A percentile compares a stretch with the other conserved stretches of the same genome.
Conservation (phyloP, 2,329 filamentous ascomycete genomes). For the Hypoxylon sp. region DNA sequence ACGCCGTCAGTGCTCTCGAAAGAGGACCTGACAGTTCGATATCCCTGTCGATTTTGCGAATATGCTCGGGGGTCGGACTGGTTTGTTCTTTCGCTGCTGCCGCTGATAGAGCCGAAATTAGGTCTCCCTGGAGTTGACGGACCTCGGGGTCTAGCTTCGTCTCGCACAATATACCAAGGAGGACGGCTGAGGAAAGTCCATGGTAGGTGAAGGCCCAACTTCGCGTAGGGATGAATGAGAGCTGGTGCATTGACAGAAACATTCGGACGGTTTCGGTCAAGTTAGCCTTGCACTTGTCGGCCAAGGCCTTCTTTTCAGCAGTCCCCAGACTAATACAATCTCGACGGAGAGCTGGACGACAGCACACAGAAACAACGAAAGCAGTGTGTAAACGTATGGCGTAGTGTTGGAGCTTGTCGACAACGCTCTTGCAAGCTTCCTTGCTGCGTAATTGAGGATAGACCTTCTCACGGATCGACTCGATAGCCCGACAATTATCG, state of each 20-base stretch:
- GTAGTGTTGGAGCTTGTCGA: conserved; percentile 73
- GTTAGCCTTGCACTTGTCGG: conserved; percentile 71
- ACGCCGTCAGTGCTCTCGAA: conserved; percentile 69
- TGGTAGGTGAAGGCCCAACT: conserved; percentile 78
- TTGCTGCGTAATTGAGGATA: conserved; percentile 68
- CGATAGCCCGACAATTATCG: conserved; percentile 67
- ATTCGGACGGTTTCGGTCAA: conserved; percentile 75
- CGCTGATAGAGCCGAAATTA: conserved; percentile 73
- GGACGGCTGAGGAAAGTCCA: conserved; percentile 72
- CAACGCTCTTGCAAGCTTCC: conserved; percentile 72
- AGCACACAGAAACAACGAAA: conserved; percentile 74
- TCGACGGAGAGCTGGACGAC: conserved; percentile 70
- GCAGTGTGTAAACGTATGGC: conserved; percentile 74
- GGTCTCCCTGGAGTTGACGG: conserved; percentile 71
- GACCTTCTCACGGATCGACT: conserved; percentile 63
- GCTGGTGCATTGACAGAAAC: conserved; percentile 77
- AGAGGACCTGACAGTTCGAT: conserved; percentile 73
- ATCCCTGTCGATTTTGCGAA: conserved; percentile 68
- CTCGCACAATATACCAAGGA: conserved; percentile 73
- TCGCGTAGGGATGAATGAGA: conserved; percentile 74
- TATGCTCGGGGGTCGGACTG: conserved; percentile 64
- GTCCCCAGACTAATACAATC: conserved; percentile 63
- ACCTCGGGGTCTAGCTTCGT: conserved; percentile 74
- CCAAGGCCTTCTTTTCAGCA: conserved; percentile 66
- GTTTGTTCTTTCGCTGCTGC: conserved; percentile 72